Evolutionary conservation across 441 rosid genomes (phyloP).

Genomic region (Croton laevigatus): DNA sequence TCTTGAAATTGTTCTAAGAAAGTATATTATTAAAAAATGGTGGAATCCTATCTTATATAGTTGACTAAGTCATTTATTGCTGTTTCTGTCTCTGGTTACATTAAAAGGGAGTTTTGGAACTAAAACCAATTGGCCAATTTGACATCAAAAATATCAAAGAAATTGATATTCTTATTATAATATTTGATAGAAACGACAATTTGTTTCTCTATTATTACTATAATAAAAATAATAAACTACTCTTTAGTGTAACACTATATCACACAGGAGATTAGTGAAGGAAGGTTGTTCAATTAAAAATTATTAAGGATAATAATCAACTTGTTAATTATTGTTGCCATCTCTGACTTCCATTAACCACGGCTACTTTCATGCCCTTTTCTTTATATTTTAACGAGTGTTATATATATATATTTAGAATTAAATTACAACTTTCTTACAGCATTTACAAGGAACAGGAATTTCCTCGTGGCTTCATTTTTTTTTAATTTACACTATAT

Average conservation of each 20-base stretch:
- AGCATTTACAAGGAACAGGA: conserved; percentile 26
- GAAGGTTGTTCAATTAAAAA: neutral
- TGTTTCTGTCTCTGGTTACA: neutral
- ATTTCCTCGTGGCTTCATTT: conserved; percentile 27
- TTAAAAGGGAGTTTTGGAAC: neutral
- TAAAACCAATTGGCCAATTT: conserved; percentile 5
- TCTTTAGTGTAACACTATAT: too few relatives aligned
- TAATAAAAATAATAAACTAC: too few relatives aligned
- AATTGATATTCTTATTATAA: neutral
- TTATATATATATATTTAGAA: neutral
- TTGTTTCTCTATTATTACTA: neutral
- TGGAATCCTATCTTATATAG: conserved; percentile 3
- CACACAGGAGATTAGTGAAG: neutral
- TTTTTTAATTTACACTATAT: neutral
- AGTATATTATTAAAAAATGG: neutral
- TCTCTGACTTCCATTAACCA: conserved; percentile 42
- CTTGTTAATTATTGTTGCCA: conserved; percentile 10
- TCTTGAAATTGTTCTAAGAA: neutral
- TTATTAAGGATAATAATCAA: neutral
- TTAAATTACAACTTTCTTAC: neutral
- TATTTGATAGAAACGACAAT: conserved; percentile 1
- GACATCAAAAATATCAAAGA: conserved; percentile 11
- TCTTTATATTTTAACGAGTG: neutral
- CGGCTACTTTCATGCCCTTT: conserved; percentile 37
- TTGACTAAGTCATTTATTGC: conserved; percentile 32